Base-by-base conservation (phyloP, 2,329 filamentous ascomycete genomes). In the Colletotrichum musae region DNA sequence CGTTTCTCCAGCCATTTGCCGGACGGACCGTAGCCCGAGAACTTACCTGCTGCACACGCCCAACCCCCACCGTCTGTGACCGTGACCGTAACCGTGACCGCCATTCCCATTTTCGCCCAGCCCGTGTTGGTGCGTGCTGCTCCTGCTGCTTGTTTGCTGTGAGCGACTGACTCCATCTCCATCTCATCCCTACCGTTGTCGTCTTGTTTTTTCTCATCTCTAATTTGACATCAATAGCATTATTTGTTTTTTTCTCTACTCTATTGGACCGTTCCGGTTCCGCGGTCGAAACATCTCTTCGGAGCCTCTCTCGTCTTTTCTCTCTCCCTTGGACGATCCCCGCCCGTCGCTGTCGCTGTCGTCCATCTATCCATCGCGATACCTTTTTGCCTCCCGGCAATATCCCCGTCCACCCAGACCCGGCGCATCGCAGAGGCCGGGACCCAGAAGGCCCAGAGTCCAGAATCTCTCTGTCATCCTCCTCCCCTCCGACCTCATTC, bases 1-100 rank as follows among this genome's bases (percentile, higher is more conserved):
- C 83, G n/a, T 85, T 86, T 87, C 47, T 21, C 26, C 50, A 59
- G 26, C 56, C n/a, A 60, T 51, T 52, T 51, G 54, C 62, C 56
- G 66, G 39, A 69, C 54, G 51, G 66, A 47, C 56, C 48, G n/a
- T 66, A 51, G 62, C 56, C 62, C 56, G 43, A 56, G 62, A 24
- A 36, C n/a, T 24, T 2, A 16, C 2, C 51, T 60, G 18, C 21
- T 24, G 21, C 21, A 24, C 54, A 16, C 45, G 32, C 63, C 66
- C 66, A 69, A 57, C 66, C 66, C 66, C 62, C 56, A 66, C 62
- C 66, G 62, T 69, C 61, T 52, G 36, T 66, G 66, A 57, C 47
- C 18, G 45, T 47, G 45, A 15, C 66, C 43, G 61, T 59, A 41
- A 69, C 56, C 43, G 61, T 59, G 50, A 69, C 56, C 62, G 66